Conservation (phyloP, 768 basidiomycete genomes). For the Cytidiella melzeri region DNA sequence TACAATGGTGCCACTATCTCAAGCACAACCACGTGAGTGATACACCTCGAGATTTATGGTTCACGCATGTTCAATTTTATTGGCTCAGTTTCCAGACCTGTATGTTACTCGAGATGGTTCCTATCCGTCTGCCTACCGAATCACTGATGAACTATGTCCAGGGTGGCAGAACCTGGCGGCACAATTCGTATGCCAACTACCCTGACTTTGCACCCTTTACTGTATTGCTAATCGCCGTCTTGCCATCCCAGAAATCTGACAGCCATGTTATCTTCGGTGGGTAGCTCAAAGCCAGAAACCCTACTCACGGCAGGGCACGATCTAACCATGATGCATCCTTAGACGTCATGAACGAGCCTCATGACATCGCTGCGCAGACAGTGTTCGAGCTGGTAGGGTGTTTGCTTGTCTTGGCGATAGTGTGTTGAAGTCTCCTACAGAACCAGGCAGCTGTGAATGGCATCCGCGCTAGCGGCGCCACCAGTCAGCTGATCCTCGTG, state of each 20-base stretch:
- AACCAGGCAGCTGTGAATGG: conserved; percentile 64
- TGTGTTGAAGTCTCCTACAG: conserved; percentile 18
- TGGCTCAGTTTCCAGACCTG: conserved; percentile 42
- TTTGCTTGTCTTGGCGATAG: background rate
- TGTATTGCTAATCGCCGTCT: background rate
- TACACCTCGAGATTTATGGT: background rate
- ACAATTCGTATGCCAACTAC: conserved; percentile 38
- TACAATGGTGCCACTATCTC: conserved; percentile 50
- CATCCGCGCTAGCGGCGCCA: conserved; percentile 58
- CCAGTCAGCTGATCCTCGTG: conserved; percentile 31
- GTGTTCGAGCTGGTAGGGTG: conserved; percentile 43
- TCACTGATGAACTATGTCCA: conserved; percentile 15
- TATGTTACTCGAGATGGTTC: too few species aligned
- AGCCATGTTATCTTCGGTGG: conserved; percentile 50
- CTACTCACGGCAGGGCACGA: background rate
- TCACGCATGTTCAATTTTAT: too few species aligned
- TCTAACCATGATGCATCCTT: background rate
- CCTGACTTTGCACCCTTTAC: too few species aligned
- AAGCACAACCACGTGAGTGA: conserved; percentile 39
- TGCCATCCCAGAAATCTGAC: conserved; percentile 28
- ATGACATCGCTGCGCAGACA: conserved; percentile 46
- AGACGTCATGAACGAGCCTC: conserved; percentile 63
- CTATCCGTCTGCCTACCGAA: background rate
- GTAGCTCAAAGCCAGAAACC: background rate
- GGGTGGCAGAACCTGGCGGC: conserved; percentile 54